phyloP scores from a whole-genome alignment of 1,284 basidiomycete species.

The Moesziomyces sp. region DNA sequence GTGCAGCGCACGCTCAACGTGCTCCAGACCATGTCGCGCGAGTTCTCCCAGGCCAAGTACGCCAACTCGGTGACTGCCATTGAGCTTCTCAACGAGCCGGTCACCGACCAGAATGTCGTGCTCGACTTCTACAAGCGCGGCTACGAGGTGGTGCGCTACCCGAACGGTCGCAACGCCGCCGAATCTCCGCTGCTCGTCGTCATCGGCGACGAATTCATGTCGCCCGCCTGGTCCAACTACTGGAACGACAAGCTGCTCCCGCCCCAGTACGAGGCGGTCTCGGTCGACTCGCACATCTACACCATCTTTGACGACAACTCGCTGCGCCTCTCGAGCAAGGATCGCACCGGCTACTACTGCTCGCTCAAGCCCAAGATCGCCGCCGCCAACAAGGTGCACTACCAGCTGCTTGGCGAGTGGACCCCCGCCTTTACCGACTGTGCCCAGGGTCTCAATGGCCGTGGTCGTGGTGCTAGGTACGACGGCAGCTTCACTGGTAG shows the following conservation, averaged over 20 bases:
- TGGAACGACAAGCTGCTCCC: constrained; percentile 79
- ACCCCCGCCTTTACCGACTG: constrained; percentile 80
- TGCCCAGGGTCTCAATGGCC: constrained; percentile 78
- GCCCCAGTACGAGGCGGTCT: constrained; percentile 74
- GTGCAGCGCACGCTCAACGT: constrained; percentile 78
- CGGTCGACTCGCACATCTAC: constrained; percentile 74
- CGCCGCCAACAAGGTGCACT: constrained; percentile 52
- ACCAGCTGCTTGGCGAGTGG: constrained; percentile 67
- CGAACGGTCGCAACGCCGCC: constrained; percentile 24
- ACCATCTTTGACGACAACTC: constrained; percentile 55
- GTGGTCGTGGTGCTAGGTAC: constrained; percentile 78
- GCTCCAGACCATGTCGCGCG: constrained; percentile 71
- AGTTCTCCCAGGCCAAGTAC: constrained; percentile 54
- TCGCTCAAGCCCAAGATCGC: constrained; percentile 49
- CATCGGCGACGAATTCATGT: constrained; percentile 87
- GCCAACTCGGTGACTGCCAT: constrained; percentile 53
- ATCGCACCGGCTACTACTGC: constrained; percentile 61
- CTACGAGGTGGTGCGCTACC: constrained; percentile 58
- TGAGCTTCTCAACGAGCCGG: constrained; percentile 63
- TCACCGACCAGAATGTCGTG: constrained; percentile 39
- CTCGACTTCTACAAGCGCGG: constrained; percentile 53
- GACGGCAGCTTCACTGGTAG: constrained; percentile 75
- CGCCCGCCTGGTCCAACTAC: constrained; percentile 72
- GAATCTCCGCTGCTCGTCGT: constrained; percentile 68
- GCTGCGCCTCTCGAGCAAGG: constrained; percentile 31